These are phyloP conservation scores for Nicotiana rustica DNA, from an alignment of 305 asterid genomes.

Conservation along the genomic window DNA sequence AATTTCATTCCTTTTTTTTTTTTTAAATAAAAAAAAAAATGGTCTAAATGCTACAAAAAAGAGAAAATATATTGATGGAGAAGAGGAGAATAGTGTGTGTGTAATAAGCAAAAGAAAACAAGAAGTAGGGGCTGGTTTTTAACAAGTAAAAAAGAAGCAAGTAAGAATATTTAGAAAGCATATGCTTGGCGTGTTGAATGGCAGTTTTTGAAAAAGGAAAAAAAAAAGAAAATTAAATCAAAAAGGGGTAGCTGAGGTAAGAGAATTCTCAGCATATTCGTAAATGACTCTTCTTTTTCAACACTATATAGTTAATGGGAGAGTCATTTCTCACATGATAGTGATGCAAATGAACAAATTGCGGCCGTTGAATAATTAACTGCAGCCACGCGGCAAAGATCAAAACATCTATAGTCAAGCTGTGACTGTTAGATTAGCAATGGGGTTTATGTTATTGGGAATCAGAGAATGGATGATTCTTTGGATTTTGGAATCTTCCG, in stretches of 20 bases:
- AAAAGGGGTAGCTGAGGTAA: conserved; percentile 43
- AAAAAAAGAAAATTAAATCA: conserved; percentile 29
- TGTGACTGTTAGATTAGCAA: conserved; percentile 35
- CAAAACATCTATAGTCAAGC: conserved; percentile 2
- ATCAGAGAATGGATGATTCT: conserved; percentile 51
- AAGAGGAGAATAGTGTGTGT: conserved; percentile 8
- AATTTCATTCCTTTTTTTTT: conserved; percentile 66
- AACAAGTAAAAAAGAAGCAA: conserved; percentile 38
- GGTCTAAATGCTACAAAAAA: background rate
- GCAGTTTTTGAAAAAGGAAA: conserved; percentile 35
- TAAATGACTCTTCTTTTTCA: conserved; percentile 37
- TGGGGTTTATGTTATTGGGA: conserved; percentile 33
- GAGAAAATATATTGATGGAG: conserved; percentile 14
- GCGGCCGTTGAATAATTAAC: background rate
- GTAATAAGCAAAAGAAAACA: conserved; percentile 16
- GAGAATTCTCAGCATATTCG: conserved; percentile 82
- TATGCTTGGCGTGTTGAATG: conserved; percentile 87
- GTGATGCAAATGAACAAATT: background rate
- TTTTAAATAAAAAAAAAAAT: no score
- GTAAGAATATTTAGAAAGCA: conserved; percentile 81
- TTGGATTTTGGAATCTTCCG: conserved; percentile 50
- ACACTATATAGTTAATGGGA: conserved; percentile 14
- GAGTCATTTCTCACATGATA: background rate
- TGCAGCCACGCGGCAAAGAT: conserved; percentile 12
- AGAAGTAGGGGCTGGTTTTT: conserved; percentile 41